Percentiles rank a stretch among this genome's conserved stretches.
Evolutionary conservation across 192 early-diverging fungal genomes (phyloP).

Genomic region (Chytriomyces hyalinus): DNA sequence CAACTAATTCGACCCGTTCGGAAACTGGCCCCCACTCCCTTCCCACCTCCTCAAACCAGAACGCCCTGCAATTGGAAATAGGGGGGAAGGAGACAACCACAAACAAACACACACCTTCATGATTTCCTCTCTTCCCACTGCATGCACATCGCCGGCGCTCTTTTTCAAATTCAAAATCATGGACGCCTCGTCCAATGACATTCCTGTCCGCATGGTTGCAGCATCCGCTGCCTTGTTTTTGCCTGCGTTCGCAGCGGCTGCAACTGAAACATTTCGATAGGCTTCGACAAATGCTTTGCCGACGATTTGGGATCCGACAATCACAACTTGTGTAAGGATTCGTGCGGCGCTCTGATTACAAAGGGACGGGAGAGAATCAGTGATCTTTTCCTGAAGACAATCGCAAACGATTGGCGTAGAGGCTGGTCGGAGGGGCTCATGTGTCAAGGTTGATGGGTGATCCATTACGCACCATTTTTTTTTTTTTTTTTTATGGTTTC

Average conservation of each 20-base stretch:
- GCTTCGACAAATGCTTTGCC: conserved; percentile 93
- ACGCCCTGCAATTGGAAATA: neutral
- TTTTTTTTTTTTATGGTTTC: no score
- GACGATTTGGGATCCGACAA: conserved; percentile 76
- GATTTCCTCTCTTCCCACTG: conserved; percentile 57
- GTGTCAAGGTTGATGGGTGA: no score
- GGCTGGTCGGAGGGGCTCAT: no score
- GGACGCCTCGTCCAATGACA: conserved; percentile 88
- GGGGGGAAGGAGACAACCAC: neutral
- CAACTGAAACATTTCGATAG: conserved; percentile 83
- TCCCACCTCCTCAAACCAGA: neutral
- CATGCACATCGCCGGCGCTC: conserved; percentile 48
- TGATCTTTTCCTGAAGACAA: no score
- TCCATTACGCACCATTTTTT: no score
- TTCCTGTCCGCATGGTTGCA: conserved; percentile 76
- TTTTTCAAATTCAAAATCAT: conserved; percentile 90
- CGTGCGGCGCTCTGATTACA: conserved; percentile 20
- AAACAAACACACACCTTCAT: conserved; percentile 45
- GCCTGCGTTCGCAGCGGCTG: conserved; percentile 64
- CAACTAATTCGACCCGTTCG: neutral
- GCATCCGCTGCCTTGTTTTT: conserved; percentile 60
- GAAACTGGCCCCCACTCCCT: neutral
- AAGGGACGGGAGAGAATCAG: no score
- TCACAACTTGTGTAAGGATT: conserved; percentile 50
- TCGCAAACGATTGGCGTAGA: no score